Conservation (phyloP, 139 green algal genomes). For the Volvox reticuliferus region DNA sequence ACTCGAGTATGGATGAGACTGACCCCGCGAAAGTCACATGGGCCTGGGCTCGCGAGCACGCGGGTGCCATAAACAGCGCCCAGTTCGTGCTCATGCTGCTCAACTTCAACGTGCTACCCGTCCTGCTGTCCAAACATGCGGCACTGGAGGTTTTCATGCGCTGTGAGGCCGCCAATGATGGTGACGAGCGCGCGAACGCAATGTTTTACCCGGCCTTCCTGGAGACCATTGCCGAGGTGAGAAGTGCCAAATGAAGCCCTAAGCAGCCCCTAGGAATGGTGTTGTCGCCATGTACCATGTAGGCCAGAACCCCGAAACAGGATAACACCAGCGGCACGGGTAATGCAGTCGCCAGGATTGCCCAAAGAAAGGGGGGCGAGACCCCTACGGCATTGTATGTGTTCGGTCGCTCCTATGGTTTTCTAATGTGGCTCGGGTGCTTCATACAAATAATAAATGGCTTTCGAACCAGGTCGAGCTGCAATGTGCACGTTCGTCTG, state of each 20-base stretch:
- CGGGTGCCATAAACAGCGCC: slow-evolving; percentile 9
- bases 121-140: slow-evolving; percentile 40
- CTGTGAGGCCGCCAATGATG: slow-evolving; percentile 38
- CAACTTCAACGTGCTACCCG: slow-evolving; percentile 47
- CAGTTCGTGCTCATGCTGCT: slow-evolving; percentile 46
- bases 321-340: no score
- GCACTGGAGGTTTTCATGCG: slow-evolving; percentile 28
- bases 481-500: no score
- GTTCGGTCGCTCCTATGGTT: no score
- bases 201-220: slow-evolving; percentile 41
- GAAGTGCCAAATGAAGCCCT: background rate
- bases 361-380: no score
- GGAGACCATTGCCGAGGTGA: slow-evolving; percentile 38
- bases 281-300: no score
- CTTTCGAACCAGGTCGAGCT: no score
- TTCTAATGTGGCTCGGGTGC: no score
- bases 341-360: no score
- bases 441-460: no score
- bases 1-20: slow-evolving; percentile 22
- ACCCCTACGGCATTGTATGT: no score
- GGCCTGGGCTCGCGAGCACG: slow-evolving; percentile 36
- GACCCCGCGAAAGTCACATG: slow-evolving; percentile 27
- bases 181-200: slow-evolving; percentile 13
- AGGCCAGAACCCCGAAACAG: no score
- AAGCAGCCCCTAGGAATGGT: no score